Conservation (phyloP, 2,329 filamentous ascomycete species). For the Decorospora gaudefroyi region DNA sequence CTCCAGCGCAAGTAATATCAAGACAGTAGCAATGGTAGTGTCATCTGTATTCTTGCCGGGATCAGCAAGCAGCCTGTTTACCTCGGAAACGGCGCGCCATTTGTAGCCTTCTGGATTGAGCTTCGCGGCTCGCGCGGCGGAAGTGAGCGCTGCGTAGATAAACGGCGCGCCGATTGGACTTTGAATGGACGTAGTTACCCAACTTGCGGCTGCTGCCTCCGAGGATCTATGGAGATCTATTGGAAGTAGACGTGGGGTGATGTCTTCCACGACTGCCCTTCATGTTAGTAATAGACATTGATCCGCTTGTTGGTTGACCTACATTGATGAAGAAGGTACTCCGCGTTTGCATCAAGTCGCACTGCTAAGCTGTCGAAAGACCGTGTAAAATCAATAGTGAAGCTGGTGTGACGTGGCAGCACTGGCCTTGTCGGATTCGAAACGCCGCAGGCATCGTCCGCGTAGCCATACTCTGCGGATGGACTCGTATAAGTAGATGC, state of each 20-base stretch:
- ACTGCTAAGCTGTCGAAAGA: conserved; percentile 37
- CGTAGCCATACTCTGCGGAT: conserved; percentile 19
- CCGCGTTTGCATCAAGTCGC: conserved; percentile 22
- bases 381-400: conserved; percentile 21
- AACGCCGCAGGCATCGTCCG: conserved; percentile 18
- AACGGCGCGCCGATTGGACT: conserved; percentile 35
- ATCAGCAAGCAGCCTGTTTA: conserved; percentile 36
- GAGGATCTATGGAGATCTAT: conserved; percentile 34
- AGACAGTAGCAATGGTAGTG: conserved; percentile 41
- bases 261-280: conserved; percentile 26
- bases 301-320: conserved; percentile 10
- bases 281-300: conserved; percentile 3
- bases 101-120: conserved; percentile 36
- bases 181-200: conserved; percentile 32
- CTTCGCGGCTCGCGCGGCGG: conserved; percentile 21
- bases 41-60: conserved; percentile 31
- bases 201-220: conserved; percentile 25
- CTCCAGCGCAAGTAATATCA: conserved; percentile 40
- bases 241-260: conserved; percentile 32
- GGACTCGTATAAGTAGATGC: conserved; percentile 21
- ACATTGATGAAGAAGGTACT: conserved; percentile 37
- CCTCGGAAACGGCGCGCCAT: conserved; percentile 32
- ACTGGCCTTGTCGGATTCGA: conserved; percentile 5
- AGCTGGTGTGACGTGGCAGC: conserved; percentile 13
- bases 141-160: conserved; percentile 37